Evolutionary conservation across 192 early-diverging fungal species (phyloP).

Genomic region (Podila minutissima): DNA sequence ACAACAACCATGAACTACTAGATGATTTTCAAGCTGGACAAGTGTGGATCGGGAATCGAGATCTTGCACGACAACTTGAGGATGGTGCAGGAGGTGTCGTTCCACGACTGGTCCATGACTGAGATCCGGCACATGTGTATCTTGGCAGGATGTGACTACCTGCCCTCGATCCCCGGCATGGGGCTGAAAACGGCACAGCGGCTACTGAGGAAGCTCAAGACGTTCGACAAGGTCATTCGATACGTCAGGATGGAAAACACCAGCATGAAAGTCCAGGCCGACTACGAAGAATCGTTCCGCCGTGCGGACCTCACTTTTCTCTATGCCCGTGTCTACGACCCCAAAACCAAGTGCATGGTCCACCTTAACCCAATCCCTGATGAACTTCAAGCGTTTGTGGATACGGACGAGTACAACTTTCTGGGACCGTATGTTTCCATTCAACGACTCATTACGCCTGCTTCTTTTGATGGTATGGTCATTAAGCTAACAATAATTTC

Average conservation of each 20-base stretch:
- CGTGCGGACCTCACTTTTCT: constrained; percentile 89
- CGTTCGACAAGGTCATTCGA: constrained; percentile 46
- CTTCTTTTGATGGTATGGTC: background rate
- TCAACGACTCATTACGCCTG: background rate
- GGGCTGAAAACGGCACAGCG: constrained; percentile 85
- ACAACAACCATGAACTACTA: constrained; percentile 2
- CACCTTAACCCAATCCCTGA: constrained; percentile 66
- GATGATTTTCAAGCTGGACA: constrained; percentile 88
- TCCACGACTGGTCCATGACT: constrained; percentile 65
- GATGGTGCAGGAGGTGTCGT: constrained; percentile 55
- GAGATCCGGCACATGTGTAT: constrained; percentile 93
- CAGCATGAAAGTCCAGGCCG: constrained; percentile 55
- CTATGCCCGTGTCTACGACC: constrained; percentile 92
- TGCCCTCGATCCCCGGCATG: constrained; percentile 83
- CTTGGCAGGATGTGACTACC: constrained; percentile 97
- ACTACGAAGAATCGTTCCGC: constrained; percentile 76
- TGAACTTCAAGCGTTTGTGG: constrained; percentile 37
- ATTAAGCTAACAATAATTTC: background rate
- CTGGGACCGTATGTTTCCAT: constrained; percentile 63
- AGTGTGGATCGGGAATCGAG: constrained; percentile 71
- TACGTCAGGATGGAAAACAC: constrained; percentile 25
- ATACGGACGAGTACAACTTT: constrained; percentile 60
- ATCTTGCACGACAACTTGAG: constrained; percentile 68
- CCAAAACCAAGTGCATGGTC: constrained; percentile 56
- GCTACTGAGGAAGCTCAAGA: constrained; percentile 59